Conservation (phyloP, 495 filamentous ascomycete genomes). For the Acidiella bohemica region DNA sequence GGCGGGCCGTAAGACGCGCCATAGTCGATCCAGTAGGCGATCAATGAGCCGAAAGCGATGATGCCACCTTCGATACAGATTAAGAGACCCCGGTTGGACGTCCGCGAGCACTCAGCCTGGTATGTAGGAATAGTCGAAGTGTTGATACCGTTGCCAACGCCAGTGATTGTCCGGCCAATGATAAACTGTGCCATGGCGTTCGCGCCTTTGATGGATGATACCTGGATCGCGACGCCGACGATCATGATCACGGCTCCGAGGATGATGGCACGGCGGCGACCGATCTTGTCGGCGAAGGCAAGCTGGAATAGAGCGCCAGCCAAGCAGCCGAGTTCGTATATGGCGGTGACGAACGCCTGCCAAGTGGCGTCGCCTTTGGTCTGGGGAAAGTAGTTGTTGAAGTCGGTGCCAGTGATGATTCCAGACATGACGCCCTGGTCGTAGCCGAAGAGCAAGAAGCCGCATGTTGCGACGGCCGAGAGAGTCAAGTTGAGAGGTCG, state of each 20-base stretch:
- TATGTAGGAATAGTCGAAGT: constrained; percentile 69
- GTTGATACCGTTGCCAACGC: constrained; percentile 67
- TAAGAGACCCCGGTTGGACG: constrained; percentile 63
- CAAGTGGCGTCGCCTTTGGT: constrained; percentile 53
- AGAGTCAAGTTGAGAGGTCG: constrained; percentile 1
- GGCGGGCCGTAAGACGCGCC: constrained; percentile 54
- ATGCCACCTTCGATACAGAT: constrained; percentile 75
- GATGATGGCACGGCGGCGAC: constrained; percentile 42
- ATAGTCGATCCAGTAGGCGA: constrained; percentile 78
- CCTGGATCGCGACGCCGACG: constrained; percentile 57
- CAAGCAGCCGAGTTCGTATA: constrained; percentile 72
- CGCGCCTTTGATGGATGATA: constrained; percentile 35
- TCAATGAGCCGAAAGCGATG: constrained; percentile 64
- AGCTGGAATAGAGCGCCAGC: constrained; percentile 60
- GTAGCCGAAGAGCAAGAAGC: constrained; percentile 14
- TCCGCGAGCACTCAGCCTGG: constrained; percentile 63
- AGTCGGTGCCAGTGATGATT: constrained; percentile 60
- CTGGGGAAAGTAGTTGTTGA: constrained; percentile 56
- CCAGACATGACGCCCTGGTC: constrained; percentile 60
- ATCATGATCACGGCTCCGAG: constrained; percentile 59
- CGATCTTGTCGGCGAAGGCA: constrained; percentile 51
- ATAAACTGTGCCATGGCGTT: constrained; percentile 51
- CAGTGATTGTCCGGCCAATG: constrained; percentile 59
- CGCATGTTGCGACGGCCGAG: constrained; percentile 10
- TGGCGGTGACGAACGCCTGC: constrained; percentile 70